These are phyloP conservation scores for Zea luxurians DNA, from an alignment of 176 grass and related monocot genomes.

Conservation along the genomic window DNA sequence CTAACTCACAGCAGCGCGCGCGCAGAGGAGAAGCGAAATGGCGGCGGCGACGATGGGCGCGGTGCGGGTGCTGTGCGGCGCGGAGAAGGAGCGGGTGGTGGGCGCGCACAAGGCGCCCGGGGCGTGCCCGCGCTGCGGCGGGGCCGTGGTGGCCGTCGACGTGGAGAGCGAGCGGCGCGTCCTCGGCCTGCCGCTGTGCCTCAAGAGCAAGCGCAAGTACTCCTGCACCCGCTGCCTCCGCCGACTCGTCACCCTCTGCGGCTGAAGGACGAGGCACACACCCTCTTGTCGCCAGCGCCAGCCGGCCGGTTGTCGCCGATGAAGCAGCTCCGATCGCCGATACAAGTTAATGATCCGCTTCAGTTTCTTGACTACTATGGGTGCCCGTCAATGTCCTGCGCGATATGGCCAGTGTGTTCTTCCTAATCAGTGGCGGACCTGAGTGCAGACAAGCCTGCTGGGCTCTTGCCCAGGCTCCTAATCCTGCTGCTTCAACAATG, in stretches of 20 bases:
- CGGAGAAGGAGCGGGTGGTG: slow-evolving; percentile 64
- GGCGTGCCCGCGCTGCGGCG: slow-evolving; percentile 71
- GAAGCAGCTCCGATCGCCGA: no score
- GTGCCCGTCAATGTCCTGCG: no score
- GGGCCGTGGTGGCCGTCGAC: slow-evolving; percentile 65
- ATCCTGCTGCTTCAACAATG: no score
- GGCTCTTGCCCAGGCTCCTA: no score
- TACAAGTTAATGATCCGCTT: no score
- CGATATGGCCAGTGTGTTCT: no score
- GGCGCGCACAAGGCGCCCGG: slow-evolving; percentile 68
- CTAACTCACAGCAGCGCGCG: no score
- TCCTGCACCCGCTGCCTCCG: slow-evolving; percentile 68
- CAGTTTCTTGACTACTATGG: no score
- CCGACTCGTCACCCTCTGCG: slow-evolving; percentile 63
- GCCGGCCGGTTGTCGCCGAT: no score
- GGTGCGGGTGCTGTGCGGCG: slow-evolving; percentile 42
- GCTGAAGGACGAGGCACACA: neutral
- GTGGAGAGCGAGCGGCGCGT: slow-evolving; percentile 60
- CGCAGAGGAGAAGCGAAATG: neutral
- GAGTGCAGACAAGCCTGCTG: no score
- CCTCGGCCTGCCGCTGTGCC: slow-evolving; percentile 71
- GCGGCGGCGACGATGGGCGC: slow-evolving; percentile 11
- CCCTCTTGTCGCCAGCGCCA: no score
- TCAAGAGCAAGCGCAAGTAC: slow-evolving; percentile 79
- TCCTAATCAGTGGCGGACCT: no score